Conservation (phyloP, 2,329 filamentous ascomycete species). For the Eutypella sp. region DNA sequence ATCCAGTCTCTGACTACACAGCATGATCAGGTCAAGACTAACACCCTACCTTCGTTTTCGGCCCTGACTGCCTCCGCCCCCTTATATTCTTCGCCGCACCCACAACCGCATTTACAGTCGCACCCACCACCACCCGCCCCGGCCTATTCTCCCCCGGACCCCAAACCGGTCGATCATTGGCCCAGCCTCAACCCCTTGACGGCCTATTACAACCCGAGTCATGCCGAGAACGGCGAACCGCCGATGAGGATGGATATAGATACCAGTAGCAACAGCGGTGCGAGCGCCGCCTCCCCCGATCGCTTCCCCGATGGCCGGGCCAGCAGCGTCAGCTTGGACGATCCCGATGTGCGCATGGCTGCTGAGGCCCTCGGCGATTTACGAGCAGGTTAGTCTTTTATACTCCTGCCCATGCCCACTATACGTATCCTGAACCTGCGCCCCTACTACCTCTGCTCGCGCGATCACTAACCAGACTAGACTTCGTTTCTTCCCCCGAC, state of each 20-base stretch:
- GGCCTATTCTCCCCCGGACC: constrained; percentile 19
- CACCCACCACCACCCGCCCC: constrained; percentile 23
- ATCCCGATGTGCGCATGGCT: constrained; percentile 63
- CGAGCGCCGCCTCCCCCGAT: constrained; percentile 42
- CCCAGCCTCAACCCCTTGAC: constrained; percentile 45
- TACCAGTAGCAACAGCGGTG: constrained; percentile 33
- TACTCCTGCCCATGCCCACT: too few relatives aligned
- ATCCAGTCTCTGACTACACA: constrained; percentile 29
- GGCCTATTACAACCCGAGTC: constrained; percentile 41
- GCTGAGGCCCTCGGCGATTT: constrained; percentile 73
- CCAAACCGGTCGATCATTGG: constrained; percentile 35
- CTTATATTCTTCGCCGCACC: constrained; percentile 21
- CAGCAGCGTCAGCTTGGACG: constrained; percentile 55
- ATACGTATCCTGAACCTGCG: too few relatives aligned
- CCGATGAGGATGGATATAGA: constrained; percentile 47
- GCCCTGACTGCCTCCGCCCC: constrained; percentile 31
- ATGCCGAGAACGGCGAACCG: constrained; percentile 39
- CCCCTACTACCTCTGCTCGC: too few relatives aligned
- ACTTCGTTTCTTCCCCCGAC: constrained; percentile 59
- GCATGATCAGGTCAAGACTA: constrained; percentile 16
- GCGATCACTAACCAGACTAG: too few relatives aligned
- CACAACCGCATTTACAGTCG: too few relatives aligned
- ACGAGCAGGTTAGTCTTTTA: constrained; percentile 56
- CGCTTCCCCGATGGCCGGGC: constrained; percentile 39
- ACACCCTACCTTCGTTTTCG: constrained; percentile 37